Conservation (phyloP, 192 early-diverging fungal species). For the Podila minutissima region DNA sequence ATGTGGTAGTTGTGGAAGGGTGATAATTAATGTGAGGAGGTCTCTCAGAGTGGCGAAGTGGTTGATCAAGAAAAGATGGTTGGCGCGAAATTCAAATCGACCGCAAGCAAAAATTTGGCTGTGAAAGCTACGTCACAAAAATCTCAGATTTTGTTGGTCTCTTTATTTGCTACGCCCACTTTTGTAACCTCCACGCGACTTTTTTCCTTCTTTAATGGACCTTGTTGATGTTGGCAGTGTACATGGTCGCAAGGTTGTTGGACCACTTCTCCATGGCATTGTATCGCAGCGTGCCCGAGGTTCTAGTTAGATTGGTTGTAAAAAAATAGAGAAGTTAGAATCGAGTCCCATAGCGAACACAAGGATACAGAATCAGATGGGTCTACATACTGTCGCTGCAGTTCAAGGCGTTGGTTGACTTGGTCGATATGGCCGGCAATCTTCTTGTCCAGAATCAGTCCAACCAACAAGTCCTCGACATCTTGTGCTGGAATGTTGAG, state of each 20-base stretch:
- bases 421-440: slow-evolving; percentile 91
- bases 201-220: slow-evolving; percentile 42
- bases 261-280: slow-evolving; percentile 80
- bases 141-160: too few species aligned
- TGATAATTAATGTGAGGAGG: background rate
- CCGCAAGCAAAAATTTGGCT: too few species aligned
- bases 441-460: slow-evolving; percentile 89
- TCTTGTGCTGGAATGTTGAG: slow-evolving; percentile 81
- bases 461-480: slow-evolving; percentile 88
- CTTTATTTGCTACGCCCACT: too few species aligned
- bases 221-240: slow-evolving; percentile 67
- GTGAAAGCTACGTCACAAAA: too few species aligned
- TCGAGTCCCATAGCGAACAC: background rate
- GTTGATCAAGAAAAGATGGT: too few species aligned
- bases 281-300: slow-evolving; percentile 70
- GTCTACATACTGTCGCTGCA: slow-evolving; percentile 71
- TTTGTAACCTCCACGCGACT: too few species aligned
- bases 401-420: slow-evolving; percentile 80
- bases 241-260: slow-evolving; percentile 66
- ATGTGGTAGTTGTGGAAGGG: background rate
- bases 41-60: too few species aligned
- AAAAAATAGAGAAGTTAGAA: background rate
- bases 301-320: slow-evolving; percentile 48
- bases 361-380: background rate
- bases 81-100: too few species aligned